These are phyloP conservation scores for Macrophomina tecta DNA, from an alignment of 2,329 filamentous ascomycete species.

Conservation along the genomic window DNA sequence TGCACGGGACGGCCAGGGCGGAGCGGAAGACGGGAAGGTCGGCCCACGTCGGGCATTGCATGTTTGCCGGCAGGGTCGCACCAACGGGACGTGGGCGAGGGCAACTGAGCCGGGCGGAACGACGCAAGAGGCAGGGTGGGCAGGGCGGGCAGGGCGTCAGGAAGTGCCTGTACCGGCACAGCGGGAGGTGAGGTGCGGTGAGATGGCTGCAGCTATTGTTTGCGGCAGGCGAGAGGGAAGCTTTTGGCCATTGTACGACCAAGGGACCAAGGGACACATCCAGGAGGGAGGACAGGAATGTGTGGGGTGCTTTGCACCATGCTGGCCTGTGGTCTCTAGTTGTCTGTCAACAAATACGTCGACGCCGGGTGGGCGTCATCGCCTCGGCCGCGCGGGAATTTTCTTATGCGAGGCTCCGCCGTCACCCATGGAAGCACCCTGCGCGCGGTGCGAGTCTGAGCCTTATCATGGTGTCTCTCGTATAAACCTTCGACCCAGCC, in stretches of 20 bases:
- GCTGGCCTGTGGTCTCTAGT: background rate
- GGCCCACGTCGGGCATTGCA: conserved; percentile 3
- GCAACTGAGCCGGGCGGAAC: conserved; percentile 18
- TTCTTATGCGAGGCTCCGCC: conserved; percentile 13
- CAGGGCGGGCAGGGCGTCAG: background rate
- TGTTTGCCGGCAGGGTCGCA: conserved; percentile 2
- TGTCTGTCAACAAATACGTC: background rate
- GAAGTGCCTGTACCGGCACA: conserved; percentile 3
- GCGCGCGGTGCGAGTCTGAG: conserved; percentile 2
- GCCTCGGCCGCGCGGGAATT: conserved; percentile 8
- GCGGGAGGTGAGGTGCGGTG: background rate
- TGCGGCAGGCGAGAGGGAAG: conserved; percentile 12
- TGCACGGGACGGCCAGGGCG: background rate
- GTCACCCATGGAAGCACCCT: conserved; percentile 6
- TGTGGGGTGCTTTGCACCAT: conserved; percentile 9
- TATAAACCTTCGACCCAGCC: background rate
- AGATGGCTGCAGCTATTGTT: background rate
- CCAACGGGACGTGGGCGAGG: conserved; percentile 2
- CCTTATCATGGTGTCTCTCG: conserved; percentile 14
- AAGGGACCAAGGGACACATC: background rate
- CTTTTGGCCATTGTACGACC: conserved; percentile 6
- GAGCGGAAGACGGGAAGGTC: conserved; percentile 9
- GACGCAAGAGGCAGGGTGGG: conserved; percentile 10
- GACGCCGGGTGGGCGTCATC: background rate
- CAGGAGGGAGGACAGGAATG: background rate